A percentile compares a stretch with the other conserved stretches of the same genome.
Evolutionary conservation across 805 yeast genomes (phyloP).

Genomic region (Trichomonascus vanleenenianus): DNA sequence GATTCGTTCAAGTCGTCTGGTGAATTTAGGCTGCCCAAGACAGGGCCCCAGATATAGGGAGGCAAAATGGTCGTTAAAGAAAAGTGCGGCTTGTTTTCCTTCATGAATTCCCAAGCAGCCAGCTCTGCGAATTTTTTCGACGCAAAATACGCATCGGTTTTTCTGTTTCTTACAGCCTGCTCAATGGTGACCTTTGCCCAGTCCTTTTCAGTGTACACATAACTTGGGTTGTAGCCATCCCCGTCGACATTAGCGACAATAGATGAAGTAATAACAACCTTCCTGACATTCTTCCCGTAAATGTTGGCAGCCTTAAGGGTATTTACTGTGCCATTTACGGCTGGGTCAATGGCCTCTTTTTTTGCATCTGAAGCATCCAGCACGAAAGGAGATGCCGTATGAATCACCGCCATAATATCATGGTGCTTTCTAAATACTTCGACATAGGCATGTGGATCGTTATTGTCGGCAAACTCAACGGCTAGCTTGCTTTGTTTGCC

Average conservation of each 20-base stretch:
- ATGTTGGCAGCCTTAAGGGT: slow-evolving; percentile 33
- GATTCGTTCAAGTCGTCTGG: slow-evolving; percentile 33
- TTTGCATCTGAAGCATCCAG: slow-evolving; percentile 31
- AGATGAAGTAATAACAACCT: slow-evolving; percentile 43
- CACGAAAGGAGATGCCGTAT: slow-evolving; percentile 36
- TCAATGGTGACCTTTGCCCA: slow-evolving; percentile 34
- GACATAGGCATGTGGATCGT: slow-evolving; percentile 40
- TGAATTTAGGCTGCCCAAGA: slow-evolving; percentile 17
- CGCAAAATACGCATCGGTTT: slow-evolving; percentile 23
- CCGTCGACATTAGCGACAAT: slow-evolving; percentile 42
- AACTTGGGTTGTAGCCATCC: slow-evolving; percentile 12
- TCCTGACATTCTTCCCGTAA: slow-evolving; percentile 35
- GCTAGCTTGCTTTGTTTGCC: slow-evolving; percentile 12
- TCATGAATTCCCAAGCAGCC: slow-evolving; percentile 48
- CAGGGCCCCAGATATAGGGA: slow-evolving; percentile 27
- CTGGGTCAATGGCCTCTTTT: slow-evolving; percentile 38
- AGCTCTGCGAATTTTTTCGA: slow-evolving; percentile 51
- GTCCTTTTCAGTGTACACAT: slow-evolving; percentile 28
- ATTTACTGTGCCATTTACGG: slow-evolving; percentile 39
- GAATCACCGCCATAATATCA: slow-evolving; percentile 31
- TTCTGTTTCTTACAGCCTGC: slow-evolving; percentile 8
- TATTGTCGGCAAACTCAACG: slow-evolving; percentile 27
- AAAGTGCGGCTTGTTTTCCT: slow-evolving; percentile 21
- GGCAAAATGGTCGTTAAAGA: slow-evolving; percentile 24
- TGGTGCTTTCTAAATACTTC: slow-evolving; percentile 34